Evolutionary conservation across 1,284 basidiomycete species (phyloP).

Genomic region (Cryptococcus sp.): DNA sequence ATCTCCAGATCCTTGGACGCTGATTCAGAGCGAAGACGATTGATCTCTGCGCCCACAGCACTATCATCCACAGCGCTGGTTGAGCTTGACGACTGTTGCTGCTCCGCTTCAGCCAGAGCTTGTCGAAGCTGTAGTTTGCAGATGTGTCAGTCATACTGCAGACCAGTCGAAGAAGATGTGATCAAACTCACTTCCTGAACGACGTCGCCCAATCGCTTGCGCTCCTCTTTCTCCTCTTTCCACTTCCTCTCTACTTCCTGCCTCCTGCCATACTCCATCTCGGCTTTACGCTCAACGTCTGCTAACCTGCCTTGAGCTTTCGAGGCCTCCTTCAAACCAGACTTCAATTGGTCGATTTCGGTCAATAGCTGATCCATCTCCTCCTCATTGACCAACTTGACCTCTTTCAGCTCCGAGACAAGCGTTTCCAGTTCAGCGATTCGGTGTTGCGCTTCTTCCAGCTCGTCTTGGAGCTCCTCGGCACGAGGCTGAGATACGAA

Average conservation of each 20-base stretch:
- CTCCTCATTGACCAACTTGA: constrained; percentile 27
- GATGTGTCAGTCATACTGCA: too few species aligned
- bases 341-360: constrained; percentile 10
- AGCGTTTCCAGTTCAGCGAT: constrained; percentile 10
- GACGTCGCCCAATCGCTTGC: constrained; percentile 59
- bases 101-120: too few species aligned
- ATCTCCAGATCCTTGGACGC: constrained; percentile 79
- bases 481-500: background rate
- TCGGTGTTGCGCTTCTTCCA: constrained; percentile 2
- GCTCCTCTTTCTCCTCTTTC: constrained; percentile 36
- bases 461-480: constrained; percentile 4
- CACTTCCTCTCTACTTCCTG: constrained; percentile 54
- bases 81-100: too few species aligned
- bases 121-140: background rate
- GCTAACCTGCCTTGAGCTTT: constrained; percentile 5
- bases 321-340: constrained; percentile 1
- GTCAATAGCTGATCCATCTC: constrained; percentile 23
- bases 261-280: constrained; percentile 5
- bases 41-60: constrained; percentile 59
- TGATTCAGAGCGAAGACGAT: constrained; percentile 69
- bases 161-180: background rate
- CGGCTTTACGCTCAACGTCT: constrained; percentile 18
- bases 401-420: constrained; percentile 18
- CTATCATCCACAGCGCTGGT: too few species aligned
- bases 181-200: constrained; percentile 53